Base-by-base conservation (phyloP, 306 rosid genomes). In the Senna siamea region DNA sequence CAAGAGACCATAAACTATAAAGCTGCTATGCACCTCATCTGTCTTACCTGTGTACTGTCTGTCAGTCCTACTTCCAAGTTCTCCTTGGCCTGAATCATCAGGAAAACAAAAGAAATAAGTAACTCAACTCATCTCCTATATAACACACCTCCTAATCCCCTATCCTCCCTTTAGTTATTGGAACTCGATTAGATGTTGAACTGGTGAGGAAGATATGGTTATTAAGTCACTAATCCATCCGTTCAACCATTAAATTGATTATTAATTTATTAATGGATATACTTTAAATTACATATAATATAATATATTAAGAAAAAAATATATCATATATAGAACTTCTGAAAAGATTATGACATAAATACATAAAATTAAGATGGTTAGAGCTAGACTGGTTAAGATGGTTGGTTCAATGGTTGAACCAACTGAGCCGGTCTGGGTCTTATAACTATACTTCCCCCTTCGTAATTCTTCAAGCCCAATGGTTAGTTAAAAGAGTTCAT, bases 11-110 rank as follows among this genome's bases (percentile, higher is more conserved):
- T 81, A 35, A 56, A 65, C 78, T 76, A 5, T 35, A 64, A 76
- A 75, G 73, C 74, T 73, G 79, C 75, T 52, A 58, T 60, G 74
- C 53, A 53, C 7, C 58, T 71, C 12, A 35, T 61, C 61, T 66
- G 81, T 71, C 79, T 26, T 26, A 71, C 35, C 72, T 65, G 50
- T 64, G 79, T 72, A 56, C 61, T 70, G 67, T 75, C 65, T 68
- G 73, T 76, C 69, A 80, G 50, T 81, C 80, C 82, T 84, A 90
- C 83, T 78, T 85, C 93, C 90, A 87, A 52, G 85, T 86, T 85
- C 97, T 89, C 76, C 92, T 87, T 23, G 97, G 98, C 97, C 98
- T 93, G 98, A 86, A 89, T 86, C 69, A 79, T 62, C 43, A 72
- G 69, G 2, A 65, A 81, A 81, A 74, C 66, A 37, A 64, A 83